These are phyloP conservation scores for Eleusine coracana DNA, from an alignment of 176 grass and related monocot species.

Conservation along the genomic window DNA sequence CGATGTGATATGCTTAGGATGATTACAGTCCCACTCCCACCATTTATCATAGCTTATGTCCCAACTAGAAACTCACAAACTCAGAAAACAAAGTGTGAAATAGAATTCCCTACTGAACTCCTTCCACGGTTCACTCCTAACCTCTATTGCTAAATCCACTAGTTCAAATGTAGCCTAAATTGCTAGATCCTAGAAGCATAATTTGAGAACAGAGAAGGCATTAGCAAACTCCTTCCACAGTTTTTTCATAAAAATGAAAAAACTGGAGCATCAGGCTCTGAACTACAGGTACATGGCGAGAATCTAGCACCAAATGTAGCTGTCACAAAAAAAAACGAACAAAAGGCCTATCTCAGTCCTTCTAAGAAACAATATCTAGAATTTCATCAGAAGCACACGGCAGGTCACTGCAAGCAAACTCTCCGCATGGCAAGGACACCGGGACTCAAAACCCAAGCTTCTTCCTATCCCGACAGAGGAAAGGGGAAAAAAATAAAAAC, in stretches of 20 bases:
- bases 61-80: not conserved
- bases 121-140: slow-evolving; percentile 17
- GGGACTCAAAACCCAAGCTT: not conserved
- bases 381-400: not conserved
- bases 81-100: not conserved
- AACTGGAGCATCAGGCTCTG: not conserved
- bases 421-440: not conserved
- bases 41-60: not conserved
- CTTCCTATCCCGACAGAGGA: not conserved
- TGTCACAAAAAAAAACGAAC: not conserved
- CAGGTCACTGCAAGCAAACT: not conserved
- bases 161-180: not conserved
- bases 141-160: not conserved
- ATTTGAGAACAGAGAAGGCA: not conserved
- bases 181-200: not conserved
- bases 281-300: not conserved
- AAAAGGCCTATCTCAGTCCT: not conserved
- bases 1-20: not conserved
- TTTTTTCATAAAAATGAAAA: not conserved
- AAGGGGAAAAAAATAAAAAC: not conserved
- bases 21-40: not conserved
- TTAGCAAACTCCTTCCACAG: not conserved
- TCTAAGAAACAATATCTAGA: not conserved
- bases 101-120: not conserved
- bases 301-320: not conserved